These are phyloP conservation scores for Coniochaeta hoffmannii DNA, from an alignment of 2,329 filamentous ascomycete genomes.

Conservation along the genomic window DNA sequence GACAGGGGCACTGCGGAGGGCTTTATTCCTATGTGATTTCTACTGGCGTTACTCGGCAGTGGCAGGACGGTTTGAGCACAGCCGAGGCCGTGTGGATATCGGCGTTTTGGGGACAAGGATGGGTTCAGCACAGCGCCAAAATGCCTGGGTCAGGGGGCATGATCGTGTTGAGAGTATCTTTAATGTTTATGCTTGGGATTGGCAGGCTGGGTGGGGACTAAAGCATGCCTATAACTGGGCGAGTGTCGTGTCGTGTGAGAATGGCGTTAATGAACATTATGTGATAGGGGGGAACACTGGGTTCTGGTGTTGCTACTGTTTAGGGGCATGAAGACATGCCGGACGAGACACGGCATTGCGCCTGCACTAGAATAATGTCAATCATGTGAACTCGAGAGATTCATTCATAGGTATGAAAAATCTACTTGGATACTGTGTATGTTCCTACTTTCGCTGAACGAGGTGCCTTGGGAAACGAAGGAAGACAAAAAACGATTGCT, in stretches of 20 bases:
- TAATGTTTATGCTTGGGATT: background rate
- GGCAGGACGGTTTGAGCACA: background rate
- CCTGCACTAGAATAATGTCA: constrained; percentile 1
- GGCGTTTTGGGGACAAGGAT: background rate
- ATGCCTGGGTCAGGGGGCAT: background rate
- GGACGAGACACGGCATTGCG: background rate
- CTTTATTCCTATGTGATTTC: background rate
- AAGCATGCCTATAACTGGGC: background rate
- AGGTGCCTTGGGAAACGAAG: no score
- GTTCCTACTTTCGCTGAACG: no score
- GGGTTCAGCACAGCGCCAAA: background rate
- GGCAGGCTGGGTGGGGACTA: background rate
- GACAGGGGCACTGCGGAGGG: background rate
- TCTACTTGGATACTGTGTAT: no score
- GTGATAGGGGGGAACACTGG: background rate
- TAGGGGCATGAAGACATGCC: background rate
- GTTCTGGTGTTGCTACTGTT: background rate
- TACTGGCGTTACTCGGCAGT: background rate
- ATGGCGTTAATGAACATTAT: background rate
- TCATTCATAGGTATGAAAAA: background rate
- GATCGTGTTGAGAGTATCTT: background rate
- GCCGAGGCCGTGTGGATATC: background rate
- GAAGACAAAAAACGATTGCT: background rate
- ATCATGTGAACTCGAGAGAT: background rate
- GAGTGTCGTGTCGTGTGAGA: background rate